Conservation (phyloP, 305 asterid genomes). For the Fraxinus velutina region DNA sequence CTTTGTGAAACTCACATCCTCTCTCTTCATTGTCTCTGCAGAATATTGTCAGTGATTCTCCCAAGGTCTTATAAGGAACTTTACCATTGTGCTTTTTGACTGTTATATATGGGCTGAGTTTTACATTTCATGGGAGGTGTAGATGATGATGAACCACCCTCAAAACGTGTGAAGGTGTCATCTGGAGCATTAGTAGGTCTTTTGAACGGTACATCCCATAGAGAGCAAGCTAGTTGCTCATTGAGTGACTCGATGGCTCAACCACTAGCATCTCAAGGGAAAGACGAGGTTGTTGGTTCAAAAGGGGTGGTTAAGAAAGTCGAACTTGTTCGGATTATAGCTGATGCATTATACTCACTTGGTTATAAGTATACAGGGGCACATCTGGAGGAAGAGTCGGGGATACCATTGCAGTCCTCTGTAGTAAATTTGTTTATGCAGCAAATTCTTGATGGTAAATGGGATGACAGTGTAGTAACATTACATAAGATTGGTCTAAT, state of each 20-base stretch:
- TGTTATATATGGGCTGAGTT: slow-evolving; percentile 69
- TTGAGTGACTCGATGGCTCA: slow-evolving; percentile 65
- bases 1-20: not conserved
- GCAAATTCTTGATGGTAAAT: slow-evolving; percentile 76
- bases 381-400: slow-evolving; percentile 74
- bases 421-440: slow-evolving; percentile 54
- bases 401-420: slow-evolving; percentile 60
- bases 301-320: slow-evolving; percentile 70
- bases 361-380: slow-evolving; percentile 71
- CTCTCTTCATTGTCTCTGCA: slow-evolving; percentile 12
- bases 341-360: slow-evolving; percentile 80
- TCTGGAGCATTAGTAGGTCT: slow-evolving; percentile 45
- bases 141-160: slow-evolving; percentile 71
- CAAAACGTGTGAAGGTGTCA: slow-evolving; percentile 80
- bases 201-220: slow-evolving; percentile 42
- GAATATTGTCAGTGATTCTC: slow-evolving; percentile 17
- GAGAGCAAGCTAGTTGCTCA: slow-evolving; percentile 58
- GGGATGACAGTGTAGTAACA: slow-evolving; percentile 72
- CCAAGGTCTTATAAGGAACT: slow-evolving; percentile 21
- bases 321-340: slow-evolving; percentile 72
- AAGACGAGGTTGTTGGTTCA: slow-evolving; percentile 69
- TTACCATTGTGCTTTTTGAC: slow-evolving; percentile 24
- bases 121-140: slow-evolving; percentile 81
- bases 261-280: slow-evolving; percentile 56
- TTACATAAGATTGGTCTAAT: slow-evolving; percentile 48